Evolutionary conservation across 202 grass and related monocot genomes (phyloP).

Genomic region (Bolboschoenoplectus hybrid): DNA sequence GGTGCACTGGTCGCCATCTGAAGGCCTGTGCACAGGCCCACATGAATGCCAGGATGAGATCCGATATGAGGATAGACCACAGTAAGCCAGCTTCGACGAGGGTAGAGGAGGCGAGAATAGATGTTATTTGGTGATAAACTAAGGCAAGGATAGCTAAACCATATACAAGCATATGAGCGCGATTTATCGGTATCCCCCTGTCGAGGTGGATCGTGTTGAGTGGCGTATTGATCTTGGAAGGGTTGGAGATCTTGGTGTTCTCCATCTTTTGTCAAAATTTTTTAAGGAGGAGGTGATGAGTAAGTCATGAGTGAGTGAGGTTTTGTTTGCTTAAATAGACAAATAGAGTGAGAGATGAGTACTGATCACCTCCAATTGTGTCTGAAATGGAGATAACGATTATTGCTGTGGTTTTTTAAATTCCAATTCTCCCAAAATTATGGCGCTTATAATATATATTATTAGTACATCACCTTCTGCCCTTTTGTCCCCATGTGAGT

Average conservation of each 20-base stretch:
- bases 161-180: constrained; percentile 26
- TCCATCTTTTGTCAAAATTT: constrained; percentile 10
- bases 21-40: constrained; percentile 52
- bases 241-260: neutral
- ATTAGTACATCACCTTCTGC: too few species aligned
- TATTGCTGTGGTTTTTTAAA: neutral
- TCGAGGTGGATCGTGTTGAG: constrained; percentile 5
- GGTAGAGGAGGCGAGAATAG: constrained; percentile 15
- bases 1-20: constrained; percentile 51
- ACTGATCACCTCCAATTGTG: neutral
- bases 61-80: constrained; percentile 37
- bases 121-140: constrained; percentile 26
- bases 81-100: neutral
- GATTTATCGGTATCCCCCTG: constrained; percentile 1
- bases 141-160: constrained; percentile 21
- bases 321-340: constrained; percentile 30
- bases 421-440: neutral
- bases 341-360: neutral
- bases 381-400: constrained; percentile 7
- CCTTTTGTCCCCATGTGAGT: too few species aligned
- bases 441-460: neutral
- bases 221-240: constrained; percentile 20
- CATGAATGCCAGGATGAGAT: constrained; percentile 47
- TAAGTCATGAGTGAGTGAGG: neutral
- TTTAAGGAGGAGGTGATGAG: neutral